Percentiles rank a stretch among this genome's conserved stretches.
phyloP scores from a whole-genome alignment of 495 filamentous ascomycete genomes.

The Neurospora sp. region DNA sequence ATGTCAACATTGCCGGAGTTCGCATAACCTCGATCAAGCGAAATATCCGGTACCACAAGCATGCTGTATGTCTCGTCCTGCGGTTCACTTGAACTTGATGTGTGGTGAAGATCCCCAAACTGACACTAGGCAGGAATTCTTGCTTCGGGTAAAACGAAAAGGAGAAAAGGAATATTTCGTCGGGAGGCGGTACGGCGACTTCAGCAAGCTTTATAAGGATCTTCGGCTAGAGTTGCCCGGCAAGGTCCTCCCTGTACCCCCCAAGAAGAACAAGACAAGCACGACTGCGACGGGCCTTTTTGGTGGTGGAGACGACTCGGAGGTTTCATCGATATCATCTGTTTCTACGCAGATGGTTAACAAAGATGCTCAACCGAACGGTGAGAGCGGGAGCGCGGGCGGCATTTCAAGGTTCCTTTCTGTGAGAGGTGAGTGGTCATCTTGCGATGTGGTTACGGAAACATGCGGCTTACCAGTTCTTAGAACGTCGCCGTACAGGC shows the following conservation, averaged over 20 bases:
- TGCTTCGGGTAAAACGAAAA: slow-evolving; percentile 69
- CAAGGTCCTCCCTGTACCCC: slow-evolving; percentile 77
- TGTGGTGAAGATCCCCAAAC: not conserved
- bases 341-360: slow-evolving; percentile 46
- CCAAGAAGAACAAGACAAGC: slow-evolving; percentile 78
- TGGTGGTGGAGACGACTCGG: slow-evolving; percentile 50
- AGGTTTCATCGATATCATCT: slow-evolving; percentile 69
- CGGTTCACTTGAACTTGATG: not conserved
- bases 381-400: slow-evolving; percentile 9
- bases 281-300: slow-evolving; percentile 47
- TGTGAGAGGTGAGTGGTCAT: slow-evolving; percentile 14
- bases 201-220: slow-evolving; percentile 65
- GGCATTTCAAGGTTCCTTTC: slow-evolving; percentile 31
- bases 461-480: not conserved
- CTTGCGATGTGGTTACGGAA: not conserved
- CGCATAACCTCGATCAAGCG: slow-evolving; percentile 70
- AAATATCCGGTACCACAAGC: slow-evolving; percentile 81
- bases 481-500: slow-evolving; percentile 24
- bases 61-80: slow-evolving; percentile 57
- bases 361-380: slow-evolving; percentile 8
- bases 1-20: slow-evolving; percentile 90
- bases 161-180: slow-evolving; percentile 65
- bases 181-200: slow-evolving; percentile 81
- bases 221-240: slow-evolving; percentile 82
- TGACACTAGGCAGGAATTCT: slow-evolving; percentile 61